Evolutionary conservation across 441 rosid species (phyloP), one percentile per base, ranked within the genome.

Genomic region (Pelargonium exstipulatum): DNA sequence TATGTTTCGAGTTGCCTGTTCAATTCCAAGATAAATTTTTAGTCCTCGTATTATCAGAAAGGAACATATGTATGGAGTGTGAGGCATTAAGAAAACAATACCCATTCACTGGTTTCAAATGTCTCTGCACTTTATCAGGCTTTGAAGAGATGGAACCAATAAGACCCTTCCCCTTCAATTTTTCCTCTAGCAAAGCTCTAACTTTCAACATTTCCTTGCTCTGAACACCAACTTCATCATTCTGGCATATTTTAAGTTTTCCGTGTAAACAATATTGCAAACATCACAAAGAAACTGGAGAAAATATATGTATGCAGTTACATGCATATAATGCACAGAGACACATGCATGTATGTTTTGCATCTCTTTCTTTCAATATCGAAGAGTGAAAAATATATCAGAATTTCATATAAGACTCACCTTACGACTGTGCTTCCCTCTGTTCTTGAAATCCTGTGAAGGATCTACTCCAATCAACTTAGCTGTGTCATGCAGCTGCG

Each of bases 171-270:
- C 79, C 82, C 85, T 83, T 93, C 78, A 90, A 68, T 66, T 86
- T 91, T 77, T 87, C 90, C 72, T 90, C 96, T 42, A 94, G 87
- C 20, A 85, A 86, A 60, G 95, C 97, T 83, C 98, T 85, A 51
- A 88, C 81, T 74, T 82, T 84, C 61, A 91, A 68, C 97, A 91
- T 94, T 81, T 90, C 86, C 82, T 67, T 77, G 82, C 95, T 90
- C 75, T 88, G 88, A 18, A 78, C 58, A 76, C 86, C 85, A 76
- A 84, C 86, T 73, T 75, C 81, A 77, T 80, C 84, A 60, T 64
- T 81, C 96, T 90, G 88, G 82, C 68, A 80, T 58, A 69, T 71
- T 68, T 69, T 2, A 62, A 9, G 37, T 24, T 22, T 48, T 51
- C 22, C 32, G 17, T 40, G 42, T 4, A 66, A 48, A 66, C 1